A percentile compares a stretch with the other conserved stretches of the same genome.
These are phyloP conservation scores for Perkinsus marinus DNA, from an alignment of 169 alveolate species.

Conservation along the genomic window DNA sequence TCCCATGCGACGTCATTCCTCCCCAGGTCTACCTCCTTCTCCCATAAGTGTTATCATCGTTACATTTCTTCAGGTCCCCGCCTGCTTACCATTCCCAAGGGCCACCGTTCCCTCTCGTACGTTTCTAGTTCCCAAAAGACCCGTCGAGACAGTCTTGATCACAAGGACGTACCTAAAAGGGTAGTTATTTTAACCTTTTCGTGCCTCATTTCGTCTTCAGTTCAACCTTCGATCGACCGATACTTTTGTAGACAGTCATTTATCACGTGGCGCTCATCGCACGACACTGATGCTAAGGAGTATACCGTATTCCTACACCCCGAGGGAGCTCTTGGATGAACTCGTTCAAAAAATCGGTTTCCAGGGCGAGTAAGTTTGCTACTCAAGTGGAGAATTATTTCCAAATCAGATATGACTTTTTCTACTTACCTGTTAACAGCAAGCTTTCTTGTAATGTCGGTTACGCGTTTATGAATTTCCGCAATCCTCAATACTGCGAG, in stretches of 20 bases:
- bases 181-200: not conserved
- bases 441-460: not conserved
- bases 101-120: no score
- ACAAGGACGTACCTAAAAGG: not conserved
- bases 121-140: not conserved
- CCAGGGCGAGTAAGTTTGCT: not conserved
- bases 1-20: not conserved
- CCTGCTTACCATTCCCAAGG: not conserved
- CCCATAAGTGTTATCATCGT: not conserved
- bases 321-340: not conserved
- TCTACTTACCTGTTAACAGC: not conserved
- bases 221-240: not conserved
- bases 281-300: not conserved
- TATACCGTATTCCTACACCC: not conserved
- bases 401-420: not conserved
- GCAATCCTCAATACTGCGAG: not conserved
- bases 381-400: not conserved
- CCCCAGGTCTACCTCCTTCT: not conserved
- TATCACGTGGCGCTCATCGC: not conserved
- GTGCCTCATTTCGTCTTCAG: not conserved
- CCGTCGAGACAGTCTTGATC: not conserved
- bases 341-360: not conserved
- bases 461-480: not conserved
- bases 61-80: not conserved
- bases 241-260: not conserved